phyloP scores from a whole-genome alignment of 2,329 filamentous ascomycete genomes.

The Scedosporium boydii region DNA sequence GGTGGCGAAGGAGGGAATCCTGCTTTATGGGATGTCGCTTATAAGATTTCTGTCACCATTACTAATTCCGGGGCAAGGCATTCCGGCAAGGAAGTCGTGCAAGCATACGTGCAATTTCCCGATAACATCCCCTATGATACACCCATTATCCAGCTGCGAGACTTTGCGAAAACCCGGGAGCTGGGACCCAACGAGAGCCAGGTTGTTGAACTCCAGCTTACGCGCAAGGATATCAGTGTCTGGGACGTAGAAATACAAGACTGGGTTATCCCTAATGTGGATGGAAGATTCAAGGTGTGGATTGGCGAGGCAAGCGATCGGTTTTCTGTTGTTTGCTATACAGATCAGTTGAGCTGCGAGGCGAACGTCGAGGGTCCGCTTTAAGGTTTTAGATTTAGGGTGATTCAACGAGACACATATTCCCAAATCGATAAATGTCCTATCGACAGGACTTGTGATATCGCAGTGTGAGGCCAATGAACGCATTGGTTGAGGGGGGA shows the following conservation, averaged over 20 bases:
- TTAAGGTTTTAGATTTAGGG: background rate
- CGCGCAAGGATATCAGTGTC: slow-evolving; percentile 61
- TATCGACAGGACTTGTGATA: too few relatives aligned
- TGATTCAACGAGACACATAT: too few relatives aligned
- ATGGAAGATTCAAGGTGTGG: slow-evolving; percentile 29
- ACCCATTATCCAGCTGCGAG: slow-evolving; percentile 57
- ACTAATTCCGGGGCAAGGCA: slow-evolving; percentile 39
- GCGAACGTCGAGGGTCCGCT: background rate
- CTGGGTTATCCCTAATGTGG: slow-evolving; percentile 44
- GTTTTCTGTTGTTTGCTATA: slow-evolving; percentile 17
- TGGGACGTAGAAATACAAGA: slow-evolving; percentile 62
- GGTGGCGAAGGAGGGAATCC: slow-evolving; percentile 63
- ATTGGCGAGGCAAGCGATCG: slow-evolving; percentile 27
- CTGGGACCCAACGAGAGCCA: slow-evolving; percentile 43
- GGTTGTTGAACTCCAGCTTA: slow-evolving; percentile 49
- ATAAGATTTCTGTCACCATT: slow-evolving; percentile 34
- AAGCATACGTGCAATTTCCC: slow-evolving; percentile 37
- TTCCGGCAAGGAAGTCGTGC: slow-evolving; percentile 34
- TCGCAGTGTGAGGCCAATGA: too few relatives aligned
- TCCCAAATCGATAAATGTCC: too few relatives aligned
- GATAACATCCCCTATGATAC: slow-evolving; percentile 42
- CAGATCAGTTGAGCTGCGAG: slow-evolving; percentile 20
- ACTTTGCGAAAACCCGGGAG: slow-evolving; percentile 57
- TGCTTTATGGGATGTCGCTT: slow-evolving; percentile 44
- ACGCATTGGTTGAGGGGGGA: too few relatives aligned